These are phyloP conservation scores for Stipa capillata DNA, from an alignment of 176 grass and related monocot genomes.

Conservation along the genomic window DNA sequence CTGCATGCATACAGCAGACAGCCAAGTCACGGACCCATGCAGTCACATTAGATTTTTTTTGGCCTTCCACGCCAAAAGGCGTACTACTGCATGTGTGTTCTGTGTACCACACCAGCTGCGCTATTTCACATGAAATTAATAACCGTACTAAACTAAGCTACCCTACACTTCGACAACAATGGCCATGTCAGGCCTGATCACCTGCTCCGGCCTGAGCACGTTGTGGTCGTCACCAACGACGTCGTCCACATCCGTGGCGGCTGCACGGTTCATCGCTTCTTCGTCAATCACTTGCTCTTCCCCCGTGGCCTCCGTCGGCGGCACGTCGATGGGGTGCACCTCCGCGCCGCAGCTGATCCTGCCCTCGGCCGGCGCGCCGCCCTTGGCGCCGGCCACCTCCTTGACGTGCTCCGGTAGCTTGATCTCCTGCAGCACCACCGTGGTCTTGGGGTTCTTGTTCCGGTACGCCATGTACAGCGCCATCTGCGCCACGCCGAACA, in stretches of 20 bases:
- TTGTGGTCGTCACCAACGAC: not conserved
- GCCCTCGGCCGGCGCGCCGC: not conserved
- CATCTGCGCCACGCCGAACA: constrained; percentile 83
- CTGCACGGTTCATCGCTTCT: not conserved
- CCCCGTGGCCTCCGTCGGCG: not conserved
- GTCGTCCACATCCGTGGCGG: not conserved
- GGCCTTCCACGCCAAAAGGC: not conserved
- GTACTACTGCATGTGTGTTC: not conserved
- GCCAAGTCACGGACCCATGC: not conserved
- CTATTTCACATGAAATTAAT: not conserved
- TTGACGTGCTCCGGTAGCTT: constrained; percentile 50
- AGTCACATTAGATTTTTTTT: too few species aligned
- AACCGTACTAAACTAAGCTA: not conserved
- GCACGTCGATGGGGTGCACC: constrained; percentile 50
- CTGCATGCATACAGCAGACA: not conserved
- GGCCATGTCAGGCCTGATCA: not conserved
- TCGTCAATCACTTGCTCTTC: not conserved
- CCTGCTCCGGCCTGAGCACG: constrained; percentile 1
- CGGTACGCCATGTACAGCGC: constrained; percentile 65
- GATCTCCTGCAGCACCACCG: constrained; percentile 11
- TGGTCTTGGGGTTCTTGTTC: not conserved
- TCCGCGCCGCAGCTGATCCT: constrained; percentile 33
- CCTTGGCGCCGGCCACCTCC: not conserved
- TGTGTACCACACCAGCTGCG: not conserved
- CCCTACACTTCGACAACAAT: not conserved